Evolutionary conservation across 1,139 yeast genomes (phyloP).

Genomic region (Zygoascus hellenicus): DNA sequence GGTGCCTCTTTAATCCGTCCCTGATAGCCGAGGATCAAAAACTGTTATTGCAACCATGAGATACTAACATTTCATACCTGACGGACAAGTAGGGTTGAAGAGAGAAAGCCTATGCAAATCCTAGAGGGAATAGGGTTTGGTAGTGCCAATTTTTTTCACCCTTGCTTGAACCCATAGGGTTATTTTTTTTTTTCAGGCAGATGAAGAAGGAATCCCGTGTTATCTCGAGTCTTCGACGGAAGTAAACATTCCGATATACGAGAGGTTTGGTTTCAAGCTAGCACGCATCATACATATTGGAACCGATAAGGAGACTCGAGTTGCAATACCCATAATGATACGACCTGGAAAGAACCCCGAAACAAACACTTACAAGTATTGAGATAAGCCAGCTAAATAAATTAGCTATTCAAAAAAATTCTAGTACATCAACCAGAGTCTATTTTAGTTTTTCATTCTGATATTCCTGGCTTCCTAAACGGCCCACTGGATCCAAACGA

Average conservation of each 20-base stretch:
- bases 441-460: background rate
- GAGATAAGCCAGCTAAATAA: background rate
- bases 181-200: slow-evolving; percentile 32
- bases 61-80: no score
- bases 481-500: background rate
- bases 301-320: background rate
- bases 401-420: no score
- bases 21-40: no score
- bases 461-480: background rate
- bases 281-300: slow-evolving; percentile 10
- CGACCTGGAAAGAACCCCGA: slow-evolving; percentile 3
- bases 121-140: no score
- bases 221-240: slow-evolving; percentile 58
- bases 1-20: no score
- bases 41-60: no score
- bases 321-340: slow-evolving; percentile 4
- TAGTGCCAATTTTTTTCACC: no score
- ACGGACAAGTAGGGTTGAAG: no score
- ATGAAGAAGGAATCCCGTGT: slow-evolving; percentile 40
- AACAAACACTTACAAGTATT: background rate
- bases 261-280: slow-evolving; percentile 46
- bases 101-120: no score
- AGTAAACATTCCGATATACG: slow-evolving; percentile 52
- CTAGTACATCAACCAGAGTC: background rate
- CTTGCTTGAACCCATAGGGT: no score